phyloP scores from a whole-genome alignment of 768 basidiomycete species.

The Cystofilobasidium macerans region DNA sequence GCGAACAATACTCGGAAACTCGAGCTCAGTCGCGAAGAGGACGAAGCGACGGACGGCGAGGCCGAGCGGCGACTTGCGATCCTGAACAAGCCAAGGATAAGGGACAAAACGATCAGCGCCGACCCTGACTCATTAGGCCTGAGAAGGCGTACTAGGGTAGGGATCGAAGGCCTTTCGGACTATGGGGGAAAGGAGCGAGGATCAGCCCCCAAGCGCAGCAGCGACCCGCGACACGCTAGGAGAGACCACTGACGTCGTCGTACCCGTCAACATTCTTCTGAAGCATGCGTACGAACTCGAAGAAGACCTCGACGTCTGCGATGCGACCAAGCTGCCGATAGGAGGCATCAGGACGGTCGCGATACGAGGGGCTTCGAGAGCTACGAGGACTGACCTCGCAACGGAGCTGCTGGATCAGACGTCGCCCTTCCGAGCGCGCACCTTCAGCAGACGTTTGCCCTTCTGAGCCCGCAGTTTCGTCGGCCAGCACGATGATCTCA shows the following conservation, averaged over 20 bases:
- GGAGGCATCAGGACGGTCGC: too few species aligned
- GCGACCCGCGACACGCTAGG: constrained; percentile 57
- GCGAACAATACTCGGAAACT: constrained; percentile 58
- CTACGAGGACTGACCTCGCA: too few species aligned
- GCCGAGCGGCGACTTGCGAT: constrained; percentile 65
- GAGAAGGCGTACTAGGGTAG: too few species aligned
- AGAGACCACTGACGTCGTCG: constrained; percentile 43
- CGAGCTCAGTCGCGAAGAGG: constrained; percentile 62
- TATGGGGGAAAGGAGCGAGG: background rate
- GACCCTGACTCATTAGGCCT: too few species aligned
- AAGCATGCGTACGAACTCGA: constrained; percentile 43
- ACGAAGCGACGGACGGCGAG: constrained; percentile 69
- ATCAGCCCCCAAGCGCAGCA: constrained; percentile 76
- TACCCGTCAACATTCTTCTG: constrained; percentile 52
- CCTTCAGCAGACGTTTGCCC: too few species aligned
- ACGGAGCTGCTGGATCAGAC: background rate
- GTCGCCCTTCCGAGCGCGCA: background rate
- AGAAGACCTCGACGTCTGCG: constrained; percentile 1
- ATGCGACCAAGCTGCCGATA: background rate
- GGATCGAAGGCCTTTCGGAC: too few species aligned
- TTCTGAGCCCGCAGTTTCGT: background rate
- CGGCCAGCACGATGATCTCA: constrained; percentile 8
- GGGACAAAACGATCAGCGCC: too few species aligned
- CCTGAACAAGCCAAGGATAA: too few species aligned
- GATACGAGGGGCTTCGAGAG: too few species aligned